Evolutionary conservation across 73 alveolate genomes (phyloP).

Genomic region (Durusdinium trenchii): DNA sequence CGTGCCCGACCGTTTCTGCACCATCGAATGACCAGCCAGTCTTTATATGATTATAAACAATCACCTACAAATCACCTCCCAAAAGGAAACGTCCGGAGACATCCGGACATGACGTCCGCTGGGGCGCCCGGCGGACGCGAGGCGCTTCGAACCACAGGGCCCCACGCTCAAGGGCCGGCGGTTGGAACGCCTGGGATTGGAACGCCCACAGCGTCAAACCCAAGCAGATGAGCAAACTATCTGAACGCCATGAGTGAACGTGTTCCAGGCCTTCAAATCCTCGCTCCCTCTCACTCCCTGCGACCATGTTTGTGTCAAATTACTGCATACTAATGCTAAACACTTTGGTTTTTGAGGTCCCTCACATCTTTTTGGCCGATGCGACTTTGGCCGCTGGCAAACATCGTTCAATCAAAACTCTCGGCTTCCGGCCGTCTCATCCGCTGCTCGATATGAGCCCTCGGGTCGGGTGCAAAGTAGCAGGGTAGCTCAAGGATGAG

Average conservation of each 20-base stretch:
- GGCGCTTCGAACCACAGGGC: conserved; percentile 79
- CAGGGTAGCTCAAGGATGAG: background rate
- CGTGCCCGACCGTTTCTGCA: no score
- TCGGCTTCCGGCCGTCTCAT: conserved; percentile 48
- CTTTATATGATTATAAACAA: no score
- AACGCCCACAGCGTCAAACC: background rate
- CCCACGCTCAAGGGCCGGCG: conserved; percentile 80
- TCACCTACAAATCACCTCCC: no score
- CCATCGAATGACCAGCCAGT: no score
- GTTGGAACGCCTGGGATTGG: conserved; percentile 57
- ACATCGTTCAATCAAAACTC: background rate
- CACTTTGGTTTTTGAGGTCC: no score
- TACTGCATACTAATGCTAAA: background rate
- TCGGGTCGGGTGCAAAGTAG: background rate
- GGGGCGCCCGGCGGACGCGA: no score
- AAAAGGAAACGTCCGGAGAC: no score
- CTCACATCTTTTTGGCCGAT: background rate
- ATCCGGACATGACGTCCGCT: no score
- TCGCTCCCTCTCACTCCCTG: background rate
- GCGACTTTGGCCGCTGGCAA: background rate
- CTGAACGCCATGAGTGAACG: background rate
- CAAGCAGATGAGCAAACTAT: background rate
- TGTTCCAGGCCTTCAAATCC: background rate
- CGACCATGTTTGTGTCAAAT: no score
- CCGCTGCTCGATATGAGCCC: conserved; percentile 83